These are phyloP conservation scores for Sclerotinia subarctica DNA, from an alignment of 2,329 filamentous ascomycete species.

Conservation along the genomic window DNA sequence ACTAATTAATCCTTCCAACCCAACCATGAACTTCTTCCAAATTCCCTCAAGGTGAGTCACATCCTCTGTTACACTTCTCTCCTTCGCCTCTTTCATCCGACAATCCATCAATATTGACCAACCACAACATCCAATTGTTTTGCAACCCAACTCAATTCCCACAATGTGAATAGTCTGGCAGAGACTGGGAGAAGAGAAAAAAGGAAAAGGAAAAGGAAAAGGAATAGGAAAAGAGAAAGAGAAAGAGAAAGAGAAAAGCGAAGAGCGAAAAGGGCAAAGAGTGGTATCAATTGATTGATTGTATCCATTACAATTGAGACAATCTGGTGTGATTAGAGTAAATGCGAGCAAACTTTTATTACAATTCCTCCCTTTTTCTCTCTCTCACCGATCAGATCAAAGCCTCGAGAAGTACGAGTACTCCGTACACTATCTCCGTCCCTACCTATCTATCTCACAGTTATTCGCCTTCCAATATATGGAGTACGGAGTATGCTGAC, in stretches of 20 bases:
- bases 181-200: not conserved
- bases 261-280: not conserved
- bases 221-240: not conserved
- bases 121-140: slow-evolving; percentile 12
- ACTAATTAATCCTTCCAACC: not conserved
- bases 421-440: not conserved
- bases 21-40: slow-evolving; percentile 4
- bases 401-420: not conserved
- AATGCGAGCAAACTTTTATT: slow-evolving; percentile 5
- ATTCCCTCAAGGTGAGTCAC: slow-evolving; percentile 15
- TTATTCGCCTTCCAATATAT: not conserved
- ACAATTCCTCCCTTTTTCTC: not conserved
- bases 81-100: slow-evolving; percentile 17
- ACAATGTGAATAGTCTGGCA: slow-evolving; percentile 1
- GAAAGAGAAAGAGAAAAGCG: not conserved
- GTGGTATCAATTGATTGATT: slow-evolving; percentile 9
- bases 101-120: slow-evolving; percentile 15
- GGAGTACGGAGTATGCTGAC: not conserved
- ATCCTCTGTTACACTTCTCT: slow-evolving; percentile 7
- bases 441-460: not conserved
- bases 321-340: slow-evolving; percentile 3
- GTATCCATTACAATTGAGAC: slow-evolving; percentile 8
- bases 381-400: not conserved
- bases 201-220: not conserved
- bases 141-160: slow-evolving; percentile 11